phyloP scores from a whole-genome alignment of 1,284 basidiomycete species.

The Golubevia pallescens region DNA sequence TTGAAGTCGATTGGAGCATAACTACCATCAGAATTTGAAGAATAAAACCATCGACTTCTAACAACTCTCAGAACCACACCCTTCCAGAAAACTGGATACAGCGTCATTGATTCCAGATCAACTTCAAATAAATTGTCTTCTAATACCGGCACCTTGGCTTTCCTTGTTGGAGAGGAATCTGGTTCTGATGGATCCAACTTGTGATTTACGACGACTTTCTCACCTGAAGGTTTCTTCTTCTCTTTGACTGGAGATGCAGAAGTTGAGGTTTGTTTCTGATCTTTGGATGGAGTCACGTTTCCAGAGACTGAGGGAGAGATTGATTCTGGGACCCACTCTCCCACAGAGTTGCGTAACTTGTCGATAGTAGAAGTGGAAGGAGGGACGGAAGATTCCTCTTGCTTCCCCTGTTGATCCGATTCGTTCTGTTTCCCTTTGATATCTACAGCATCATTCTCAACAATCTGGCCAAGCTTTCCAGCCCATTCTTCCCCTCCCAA shows the following conservation, averaged over 20 bases:
- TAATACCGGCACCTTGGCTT: conserved; percentile 44
- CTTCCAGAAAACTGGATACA: conserved; percentile 60
- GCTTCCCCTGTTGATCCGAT: too few species aligned
- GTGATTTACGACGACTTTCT: conserved; percentile 31
- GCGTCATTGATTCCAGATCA: conserved; percentile 43
- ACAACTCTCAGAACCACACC: conserved; percentile 52
- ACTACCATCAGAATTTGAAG: conserved; percentile 33
- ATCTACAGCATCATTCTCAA: too few species aligned
- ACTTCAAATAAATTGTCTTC: conserved; percentile 61
- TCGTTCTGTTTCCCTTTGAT: too few species aligned
- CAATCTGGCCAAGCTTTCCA: conserved; percentile 3
- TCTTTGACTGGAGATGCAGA: too few species aligned
- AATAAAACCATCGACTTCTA: conserved; percentile 57
- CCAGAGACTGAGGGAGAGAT: too few species aligned
- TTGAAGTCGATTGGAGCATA: conserved; percentile 49
- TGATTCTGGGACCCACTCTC: too few species aligned
- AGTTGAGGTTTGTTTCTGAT: too few species aligned
- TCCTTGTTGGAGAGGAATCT: conserved; percentile 15
- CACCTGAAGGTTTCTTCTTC: conserved; percentile 5
- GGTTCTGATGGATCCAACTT: conserved; percentile 47
- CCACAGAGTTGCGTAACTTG: too few species aligned
- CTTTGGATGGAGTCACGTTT: too few species aligned
- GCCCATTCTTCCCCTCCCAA: conserved; percentile 26
- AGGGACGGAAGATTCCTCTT: too few species aligned
- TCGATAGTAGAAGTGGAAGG: too few species aligned